Conservation (phyloP, 1,284 basidiomycete species). For the Neolentinus lepideus region DNA sequence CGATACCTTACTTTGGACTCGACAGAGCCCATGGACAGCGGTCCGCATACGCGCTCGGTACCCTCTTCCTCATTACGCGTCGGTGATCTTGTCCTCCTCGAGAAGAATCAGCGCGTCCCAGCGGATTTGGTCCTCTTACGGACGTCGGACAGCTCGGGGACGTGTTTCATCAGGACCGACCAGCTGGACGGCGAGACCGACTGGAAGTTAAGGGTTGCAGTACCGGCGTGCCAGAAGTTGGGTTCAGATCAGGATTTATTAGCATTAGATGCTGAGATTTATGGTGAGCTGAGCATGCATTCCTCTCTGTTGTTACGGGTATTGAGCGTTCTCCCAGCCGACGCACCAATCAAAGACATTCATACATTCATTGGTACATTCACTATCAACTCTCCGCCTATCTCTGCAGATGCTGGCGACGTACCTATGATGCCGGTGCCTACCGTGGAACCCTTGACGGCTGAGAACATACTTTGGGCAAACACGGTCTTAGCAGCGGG, state of each 20-base stretch:
- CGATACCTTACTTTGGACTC: conserved; percentile 71
- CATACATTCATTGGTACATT: conserved; percentile 94
- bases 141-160: conserved; percentile 83
- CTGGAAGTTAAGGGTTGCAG: conserved; percentile 94
- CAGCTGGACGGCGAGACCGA: conserved; percentile 99
- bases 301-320: conserved; percentile 8
- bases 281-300: conserved; percentile 43
- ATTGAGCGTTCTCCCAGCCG: conserved; percentile 45
- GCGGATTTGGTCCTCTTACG: conserved; percentile 90
- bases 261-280: conserved; percentile 76
- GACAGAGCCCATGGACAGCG: conserved; percentile 20
- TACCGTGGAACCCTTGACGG: conserved; percentile 74
- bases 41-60: conserved; percentile 63
- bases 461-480: conserved; percentile 95
- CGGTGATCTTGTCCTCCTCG: conserved; percentile 86
- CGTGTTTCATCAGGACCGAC: conserved; percentile 97
- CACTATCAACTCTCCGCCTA: conserved; percentile 56
- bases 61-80: conserved; percentile 88
- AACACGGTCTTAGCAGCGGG: conserved; percentile 98
- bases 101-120: conserved; percentile 97
- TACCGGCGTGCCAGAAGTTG: conserved; percentile 78
- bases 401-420: conserved; percentile 41
- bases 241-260: conserved; percentile 61
- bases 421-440: conserved; percentile 50
- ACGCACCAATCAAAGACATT: conserved; percentile 95